Conservation (phyloP, 129 eudicot genomes). For the Flaveria ramosissima region DNA sequence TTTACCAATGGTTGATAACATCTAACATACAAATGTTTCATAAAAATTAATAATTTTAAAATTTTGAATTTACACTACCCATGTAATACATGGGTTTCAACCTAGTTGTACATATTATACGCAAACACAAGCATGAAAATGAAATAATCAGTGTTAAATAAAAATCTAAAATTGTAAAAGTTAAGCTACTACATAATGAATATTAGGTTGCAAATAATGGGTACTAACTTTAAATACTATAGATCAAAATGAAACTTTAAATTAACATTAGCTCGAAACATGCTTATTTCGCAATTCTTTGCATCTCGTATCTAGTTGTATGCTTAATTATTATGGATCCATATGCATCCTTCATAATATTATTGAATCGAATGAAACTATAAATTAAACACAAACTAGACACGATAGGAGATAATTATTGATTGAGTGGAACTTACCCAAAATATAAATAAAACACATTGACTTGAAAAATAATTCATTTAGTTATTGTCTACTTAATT, state of each 20-base stretch:
- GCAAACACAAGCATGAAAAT: too few species aligned
- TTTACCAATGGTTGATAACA: too few species aligned
- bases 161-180: not conserved
- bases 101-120: too few species aligned
- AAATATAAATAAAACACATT: not conserved
- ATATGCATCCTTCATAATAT: conserved; percentile 22
- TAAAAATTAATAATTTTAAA: too few species aligned
- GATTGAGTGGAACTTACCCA: conserved; percentile 16
- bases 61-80: too few species aligned
- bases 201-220: not conserved
- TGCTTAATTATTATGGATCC: conserved; percentile 14
- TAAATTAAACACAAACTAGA: conserved; percentile 24
- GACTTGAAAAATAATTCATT: too few species aligned
- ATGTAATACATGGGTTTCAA: too few species aligned
- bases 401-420: not conserved
- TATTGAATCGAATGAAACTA: conserved; percentile 24
- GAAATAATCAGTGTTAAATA: not conserved
- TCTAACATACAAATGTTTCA: too few species aligned
- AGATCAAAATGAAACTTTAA: not conserved
- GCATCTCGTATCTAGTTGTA: conserved; percentile 1
- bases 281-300: not conserved
- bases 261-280: not conserved
- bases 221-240: not conserved
- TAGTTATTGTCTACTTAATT: too few species aligned
- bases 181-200: not conserved